Evolutionary conservation across 805 yeast genomes (phyloP).

Genomic region (Limtongozyma cylindracea): DNA sequence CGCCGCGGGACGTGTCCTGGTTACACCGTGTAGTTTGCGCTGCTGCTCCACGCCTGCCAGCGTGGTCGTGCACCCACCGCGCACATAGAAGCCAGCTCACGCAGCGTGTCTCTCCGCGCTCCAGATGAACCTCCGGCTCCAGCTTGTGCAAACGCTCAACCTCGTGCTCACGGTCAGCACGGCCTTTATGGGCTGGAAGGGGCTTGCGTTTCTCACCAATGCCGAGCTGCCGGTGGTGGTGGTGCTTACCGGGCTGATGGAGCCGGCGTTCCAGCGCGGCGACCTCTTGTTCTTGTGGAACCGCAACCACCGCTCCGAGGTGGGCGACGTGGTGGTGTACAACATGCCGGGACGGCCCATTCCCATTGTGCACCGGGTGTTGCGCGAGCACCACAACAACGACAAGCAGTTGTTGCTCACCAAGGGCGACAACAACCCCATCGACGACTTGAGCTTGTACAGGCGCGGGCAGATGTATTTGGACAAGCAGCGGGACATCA

Average conservation of each 20-base stretch:
- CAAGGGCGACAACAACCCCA: slow-evolving; percentile 89
- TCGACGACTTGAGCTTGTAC: slow-evolving; percentile 74
- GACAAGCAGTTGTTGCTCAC: slow-evolving; percentile 56
- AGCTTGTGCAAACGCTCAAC: slow-evolving; percentile 38
- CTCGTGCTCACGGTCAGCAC: slow-evolving; percentile 64
- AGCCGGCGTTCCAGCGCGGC: slow-evolving; percentile 97
- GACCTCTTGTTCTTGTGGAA: slow-evolving; percentile 86
- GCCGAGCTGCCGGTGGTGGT: slow-evolving; percentile 90
- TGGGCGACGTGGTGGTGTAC: slow-evolving; percentile 90
- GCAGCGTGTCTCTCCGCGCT: too few species aligned
- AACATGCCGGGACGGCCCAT: slow-evolving; percentile 55
- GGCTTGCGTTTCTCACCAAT: slow-evolving; percentile 47
- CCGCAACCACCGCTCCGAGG: slow-evolving; percentile 34
- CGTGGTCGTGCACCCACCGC: too few species aligned
- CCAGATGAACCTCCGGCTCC: slow-evolving; percentile 41
- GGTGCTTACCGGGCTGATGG: slow-evolving; percentile 96
- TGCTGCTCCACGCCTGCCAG: too few species aligned
- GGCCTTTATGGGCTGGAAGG: slow-evolving; percentile 84
- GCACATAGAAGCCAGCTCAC: too few species aligned
- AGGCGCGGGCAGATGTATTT: slow-evolving; percentile 53
- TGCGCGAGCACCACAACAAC: slow-evolving; percentile 49
- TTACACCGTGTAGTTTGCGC: too few species aligned
- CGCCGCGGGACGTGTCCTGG: too few species aligned
- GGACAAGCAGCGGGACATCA: slow-evolving; percentile 51
- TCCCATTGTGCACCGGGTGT: slow-evolving; percentile 92